Conservation (phyloP, 2,329 filamentous ascomycete genomes). For the Thelonectria blattea region DNA sequence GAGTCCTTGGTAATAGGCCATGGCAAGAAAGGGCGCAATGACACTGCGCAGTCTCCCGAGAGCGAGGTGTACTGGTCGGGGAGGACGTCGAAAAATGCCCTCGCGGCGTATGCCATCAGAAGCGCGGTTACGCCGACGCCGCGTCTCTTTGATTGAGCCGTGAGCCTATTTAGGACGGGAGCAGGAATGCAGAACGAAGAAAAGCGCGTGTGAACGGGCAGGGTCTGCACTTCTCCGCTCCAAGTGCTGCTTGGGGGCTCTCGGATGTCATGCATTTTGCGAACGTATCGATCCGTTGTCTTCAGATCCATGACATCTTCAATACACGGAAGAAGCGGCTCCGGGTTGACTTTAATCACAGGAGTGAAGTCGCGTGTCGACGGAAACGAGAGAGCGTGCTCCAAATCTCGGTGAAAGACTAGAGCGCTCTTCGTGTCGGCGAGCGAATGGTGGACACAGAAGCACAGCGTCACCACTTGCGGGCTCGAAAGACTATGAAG, state of each 20-base stretch:
- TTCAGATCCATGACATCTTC: not conserved
- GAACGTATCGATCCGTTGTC: not conserved
- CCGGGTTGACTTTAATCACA: too few relatives aligned
- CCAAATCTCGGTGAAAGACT: slow-evolving; percentile 3
- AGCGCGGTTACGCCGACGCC: not conserved
- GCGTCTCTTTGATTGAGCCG: not conserved
- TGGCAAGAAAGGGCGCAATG: slow-evolving; percentile 6
- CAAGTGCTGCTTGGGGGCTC: not conserved
- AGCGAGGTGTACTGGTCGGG: slow-evolving; percentile 4
- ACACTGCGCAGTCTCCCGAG: slow-evolving; percentile 22
- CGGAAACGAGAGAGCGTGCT: not conserved
- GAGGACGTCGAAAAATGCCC: slow-evolving; percentile 7
- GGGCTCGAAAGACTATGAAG: not conserved
- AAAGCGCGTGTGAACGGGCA: slow-evolving; percentile 2
- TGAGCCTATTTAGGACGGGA: not conserved
- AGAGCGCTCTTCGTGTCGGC: slow-evolving; percentile 9
- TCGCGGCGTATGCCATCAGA: not conserved
- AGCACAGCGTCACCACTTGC: not conserved
- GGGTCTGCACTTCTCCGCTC: not conserved
- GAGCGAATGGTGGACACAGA: slow-evolving; percentile 10
- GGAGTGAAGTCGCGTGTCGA: not conserved
- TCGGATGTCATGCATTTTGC: not conserved
- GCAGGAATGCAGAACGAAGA: not conserved
- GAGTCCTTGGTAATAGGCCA: not conserved
- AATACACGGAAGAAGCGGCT: not conserved